Conservation (phyloP, 2,329 filamentous ascomycete species). For the Ophiostoma montium region DNA sequence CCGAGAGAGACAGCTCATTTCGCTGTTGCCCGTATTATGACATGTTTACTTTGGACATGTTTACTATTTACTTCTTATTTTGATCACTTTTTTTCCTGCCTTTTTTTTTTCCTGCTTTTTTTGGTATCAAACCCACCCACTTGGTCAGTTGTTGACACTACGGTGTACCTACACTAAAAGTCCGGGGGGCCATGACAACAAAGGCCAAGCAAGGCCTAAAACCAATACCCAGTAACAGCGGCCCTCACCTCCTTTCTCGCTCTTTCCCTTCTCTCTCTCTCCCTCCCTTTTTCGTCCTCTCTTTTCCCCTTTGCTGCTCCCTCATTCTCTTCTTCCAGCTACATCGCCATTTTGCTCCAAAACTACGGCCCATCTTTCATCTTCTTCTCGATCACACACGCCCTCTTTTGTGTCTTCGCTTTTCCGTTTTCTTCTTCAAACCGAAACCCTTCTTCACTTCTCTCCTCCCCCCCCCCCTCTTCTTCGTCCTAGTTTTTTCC, state of each 20-base stretch:
- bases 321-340: background rate
- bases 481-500: background rate
- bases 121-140: slow-evolving; percentile 5
- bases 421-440: background rate
- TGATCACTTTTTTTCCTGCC: background rate
- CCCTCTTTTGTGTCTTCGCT: no score
- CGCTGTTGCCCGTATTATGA: no score
- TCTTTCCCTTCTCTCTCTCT: background rate
- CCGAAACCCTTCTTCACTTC: background rate
- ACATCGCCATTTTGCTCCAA: no score
- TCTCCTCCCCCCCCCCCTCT: background rate
- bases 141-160: background rate
- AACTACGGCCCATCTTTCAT: no score
- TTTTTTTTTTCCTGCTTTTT: background rate
- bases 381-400: no score
- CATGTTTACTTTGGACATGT: no score
- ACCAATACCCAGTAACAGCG: background rate
- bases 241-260: slow-evolving; percentile 6
- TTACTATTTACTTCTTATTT: background rate
- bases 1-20: no score
- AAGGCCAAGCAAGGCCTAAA: no score
- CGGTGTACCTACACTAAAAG: no score
- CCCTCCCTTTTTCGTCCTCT: background rate
- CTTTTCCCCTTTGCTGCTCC: background rate
- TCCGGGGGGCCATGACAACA: slow-evolving; percentile 9